Evolutionary conservation across 202 grass and related monocot genomes (phyloP), one percentile per base, ranked within the genome.

Genomic region (Zoysia matrella): DNA sequence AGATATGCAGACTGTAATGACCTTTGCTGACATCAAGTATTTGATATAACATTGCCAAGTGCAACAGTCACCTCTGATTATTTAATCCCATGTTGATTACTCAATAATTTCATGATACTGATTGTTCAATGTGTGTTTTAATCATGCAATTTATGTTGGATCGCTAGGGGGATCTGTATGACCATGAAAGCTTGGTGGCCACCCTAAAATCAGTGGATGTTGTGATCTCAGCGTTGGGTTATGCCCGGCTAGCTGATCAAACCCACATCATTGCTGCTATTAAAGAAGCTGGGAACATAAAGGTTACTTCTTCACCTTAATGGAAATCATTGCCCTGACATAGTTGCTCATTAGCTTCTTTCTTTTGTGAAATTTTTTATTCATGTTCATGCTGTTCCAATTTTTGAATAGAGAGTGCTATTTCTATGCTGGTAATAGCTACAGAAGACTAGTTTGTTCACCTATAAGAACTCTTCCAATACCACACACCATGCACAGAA

Each of bases 161-260:
- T 55, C 3, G 61, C 69, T 48, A 95, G 88, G 93, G 93, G 16
- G 88, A 95, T 84, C 16, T 92, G n/a, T 88, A 88, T 66, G 67
- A 90, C 47, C 72, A 82, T 47, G 83, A 86, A 68, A 86, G 87
- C 69, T 88, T 90, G 69, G 62, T 92, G 40, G 69, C 76, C 2
- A 83, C 85, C 3, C 84, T 90, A 11, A 84, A 86, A 76, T 83
- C 73, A 1, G 64, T 81, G 42, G 90, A 95, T 55, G 85, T 95
- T 69, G 90, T 95, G 57, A 92, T 95, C 60, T 95, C 90, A 0
- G 84, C 88, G 3, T 66, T 95, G 10, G 90, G 90, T 43, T 88
- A 85, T 3, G 41, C 62, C 12, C 93, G 84, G 47, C 44, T 86
- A 9, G 44, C 87, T n/a, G 93, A 90, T 72, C 87, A 95, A 84